Conservation (phyloP, 139 green algal genomes). For the Tetradesmus lagerheimii region DNA sequence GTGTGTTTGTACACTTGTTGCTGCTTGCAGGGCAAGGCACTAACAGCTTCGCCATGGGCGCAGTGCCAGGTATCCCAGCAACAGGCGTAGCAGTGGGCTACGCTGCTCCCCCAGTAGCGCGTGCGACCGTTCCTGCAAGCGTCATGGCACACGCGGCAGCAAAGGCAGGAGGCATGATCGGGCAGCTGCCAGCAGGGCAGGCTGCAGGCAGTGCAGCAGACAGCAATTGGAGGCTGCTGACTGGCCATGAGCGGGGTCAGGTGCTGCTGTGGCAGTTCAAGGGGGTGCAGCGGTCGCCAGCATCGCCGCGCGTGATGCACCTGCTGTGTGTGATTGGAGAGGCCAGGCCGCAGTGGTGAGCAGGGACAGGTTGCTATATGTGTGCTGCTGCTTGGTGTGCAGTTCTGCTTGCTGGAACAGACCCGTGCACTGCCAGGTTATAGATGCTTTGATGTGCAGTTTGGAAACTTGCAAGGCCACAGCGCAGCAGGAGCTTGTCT, state of each 20-base stretch:
- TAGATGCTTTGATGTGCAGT: neutral
- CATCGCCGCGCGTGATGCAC: neutral
- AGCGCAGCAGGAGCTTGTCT: no score
- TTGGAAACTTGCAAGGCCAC: neutral
- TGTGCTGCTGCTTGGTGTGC: neutral
- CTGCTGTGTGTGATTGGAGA: constrained; percentile 31
- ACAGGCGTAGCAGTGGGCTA: constrained; percentile 24
- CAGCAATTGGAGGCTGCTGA: constrained; percentile 23
- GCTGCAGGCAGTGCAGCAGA: constrained; percentile 10
- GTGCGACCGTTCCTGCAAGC: constrained; percentile 23
- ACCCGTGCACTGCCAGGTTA: neutral
- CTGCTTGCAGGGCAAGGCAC: neutral
- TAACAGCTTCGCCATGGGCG: neutral
- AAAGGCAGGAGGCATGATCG: neutral
- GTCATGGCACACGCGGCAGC: constrained; percentile 11
- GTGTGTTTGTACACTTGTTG: no score
- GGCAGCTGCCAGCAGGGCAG: neutral
- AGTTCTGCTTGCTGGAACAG: no score
- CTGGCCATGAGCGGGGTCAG: constrained; percentile 39
- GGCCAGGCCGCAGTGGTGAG: neutral
- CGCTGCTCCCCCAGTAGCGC: neutral
- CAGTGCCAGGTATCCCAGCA: constrained; percentile 30
- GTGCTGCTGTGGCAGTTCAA: constrained; percentile 43
- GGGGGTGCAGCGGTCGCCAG: neutral
- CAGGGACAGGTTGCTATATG: neutral